Evolutionary conservation across 2,329 filamentous ascomycete genomes (phyloP), one percentile per base, ranked within the genome.

Genomic region (Colletotrichum sp.): DNA sequence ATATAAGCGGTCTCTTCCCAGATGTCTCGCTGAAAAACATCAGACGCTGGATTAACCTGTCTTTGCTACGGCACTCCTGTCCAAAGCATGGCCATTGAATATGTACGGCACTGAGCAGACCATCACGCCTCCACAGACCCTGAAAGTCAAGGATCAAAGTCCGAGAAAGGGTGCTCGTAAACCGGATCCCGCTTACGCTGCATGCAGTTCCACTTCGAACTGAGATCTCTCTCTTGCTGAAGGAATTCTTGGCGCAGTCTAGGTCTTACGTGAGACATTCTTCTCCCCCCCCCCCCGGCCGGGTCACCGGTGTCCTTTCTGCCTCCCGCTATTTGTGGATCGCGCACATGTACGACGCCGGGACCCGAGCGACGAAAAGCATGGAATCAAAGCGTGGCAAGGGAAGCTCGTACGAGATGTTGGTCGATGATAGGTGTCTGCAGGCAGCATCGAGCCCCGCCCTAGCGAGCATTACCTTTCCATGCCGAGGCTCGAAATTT

Each of bases 31-130:
- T 8, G 18, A 1, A n/a, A 12, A 22, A 22, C 22, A 22, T 22
- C 22, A 7, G n/a, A 48, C 10, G 0, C 9, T 22, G 10, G 10
- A 4, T 12, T 22, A 7, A 48, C 5, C 9, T 7, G 0, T 48
- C 9, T 48, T 6, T 7, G 43, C 43, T 22, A 10, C 43, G 18
- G 10, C 43, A 22, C 18, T n/a, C 39, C n/a, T 22, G 0, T 6
- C 13, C 43, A 22, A 6, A 22, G n/a, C 43, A 10, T 10, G 6
- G 43, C 10, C n/a, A 48, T 22, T 22, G n/a, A 4, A n/a, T 48
- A 12, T 22, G 43, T 52, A 6, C n/a, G n/a, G 43, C 43, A 22
- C n/a, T 22, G 43, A 22, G 10, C 43, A 12, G 32, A 13, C 32
- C 32, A 15, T 34, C 32, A 34, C 6, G 32, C 6, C 3, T 34